Conservation (phyloP, 139 green algal genomes). For the Chlamydomonas applanata region DNA sequence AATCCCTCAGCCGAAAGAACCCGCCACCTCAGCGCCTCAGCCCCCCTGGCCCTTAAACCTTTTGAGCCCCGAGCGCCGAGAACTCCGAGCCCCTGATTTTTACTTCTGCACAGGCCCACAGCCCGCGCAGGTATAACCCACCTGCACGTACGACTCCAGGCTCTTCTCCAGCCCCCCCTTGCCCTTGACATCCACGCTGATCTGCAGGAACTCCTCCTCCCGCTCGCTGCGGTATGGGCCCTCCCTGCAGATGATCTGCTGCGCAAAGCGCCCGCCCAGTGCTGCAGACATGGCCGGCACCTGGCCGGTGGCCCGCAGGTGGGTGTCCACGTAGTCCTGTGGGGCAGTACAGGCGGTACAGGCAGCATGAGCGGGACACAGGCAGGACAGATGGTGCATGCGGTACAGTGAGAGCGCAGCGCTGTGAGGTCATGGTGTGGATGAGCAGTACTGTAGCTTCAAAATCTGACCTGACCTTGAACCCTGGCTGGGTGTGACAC, state of each 20-base stretch:
- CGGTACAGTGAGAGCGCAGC: no score
- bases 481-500: no score
- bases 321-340: slow-evolving; percentile 71
- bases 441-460: background rate
- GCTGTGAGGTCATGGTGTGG: no score
- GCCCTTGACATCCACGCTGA: slow-evolving; percentile 62
- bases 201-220: slow-evolving; percentile 80
- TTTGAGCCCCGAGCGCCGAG: no score
- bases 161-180: slow-evolving; percentile 71
- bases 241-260: slow-evolving; percentile 71
- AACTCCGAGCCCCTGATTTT: no score
- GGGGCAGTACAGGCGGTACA: no score
- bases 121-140: background rate
- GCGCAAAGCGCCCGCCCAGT: slow-evolving; percentile 78
- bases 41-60: no score
- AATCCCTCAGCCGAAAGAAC: no score
- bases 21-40: no score
- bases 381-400: no score
- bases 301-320: slow-evolving; percentile 46
- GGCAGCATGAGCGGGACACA: no score
- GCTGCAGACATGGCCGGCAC: slow-evolving; percentile 61
- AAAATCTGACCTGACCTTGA: no score
- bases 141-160: slow-evolving; percentile 47
- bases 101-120: background rate
- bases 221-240: slow-evolving; percentile 52